A percentile compares a stretch with the other conserved stretches of the same genome.
Conservation (phyloP, 441 rosid genomes). For the Pelargonium cotyledonis region DNA sequence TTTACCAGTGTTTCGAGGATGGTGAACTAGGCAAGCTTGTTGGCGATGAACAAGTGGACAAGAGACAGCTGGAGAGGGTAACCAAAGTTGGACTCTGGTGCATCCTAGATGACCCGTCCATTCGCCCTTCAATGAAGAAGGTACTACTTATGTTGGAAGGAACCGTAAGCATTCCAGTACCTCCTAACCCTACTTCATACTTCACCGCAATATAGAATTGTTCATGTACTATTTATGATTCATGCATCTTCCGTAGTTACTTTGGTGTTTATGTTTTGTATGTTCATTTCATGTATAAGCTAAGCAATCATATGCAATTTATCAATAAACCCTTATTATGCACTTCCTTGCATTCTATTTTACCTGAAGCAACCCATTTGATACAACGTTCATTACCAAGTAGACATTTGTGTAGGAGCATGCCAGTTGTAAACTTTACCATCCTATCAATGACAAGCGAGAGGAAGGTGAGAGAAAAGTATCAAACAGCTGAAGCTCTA, state of each 20-base stretch:
- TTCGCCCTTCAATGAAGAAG: slow-evolving; percentile 30
- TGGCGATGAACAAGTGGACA: slow-evolving; percentile 23
- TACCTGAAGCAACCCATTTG: too few relatives aligned
- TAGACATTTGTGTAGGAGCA: too few relatives aligned
- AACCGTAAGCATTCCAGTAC: slow-evolving; percentile 23
- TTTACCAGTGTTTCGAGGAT: slow-evolving; percentile 6
- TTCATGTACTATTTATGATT: background rate
- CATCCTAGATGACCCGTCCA: slow-evolving; percentile 25
- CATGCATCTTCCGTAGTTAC: background rate
- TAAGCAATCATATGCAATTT: background rate
- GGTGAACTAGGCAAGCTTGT: slow-evolving; percentile 12
- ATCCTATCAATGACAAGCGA: too few relatives aligned
- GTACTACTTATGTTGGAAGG: slow-evolving; percentile 33
- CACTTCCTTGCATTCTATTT: too few relatives aligned
- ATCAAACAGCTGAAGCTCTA: too few relatives aligned
- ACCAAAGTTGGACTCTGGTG: slow-evolving; percentile 29
- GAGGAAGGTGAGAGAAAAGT: too few relatives aligned
- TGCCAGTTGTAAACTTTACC: too few relatives aligned
- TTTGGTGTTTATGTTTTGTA: background rate
- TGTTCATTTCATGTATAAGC: background rate
- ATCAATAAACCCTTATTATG: background rate
- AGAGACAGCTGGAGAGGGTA: slow-evolving; percentile 14
- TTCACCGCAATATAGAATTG: background rate
- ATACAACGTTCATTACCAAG: too few relatives aligned
- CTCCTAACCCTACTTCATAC: slow-evolving; percentile 20